Evolutionary conservation across 371 early-diverging fungal genomes (phyloP).

Genomic region (Choanephora cucurbitarum): DNA sequence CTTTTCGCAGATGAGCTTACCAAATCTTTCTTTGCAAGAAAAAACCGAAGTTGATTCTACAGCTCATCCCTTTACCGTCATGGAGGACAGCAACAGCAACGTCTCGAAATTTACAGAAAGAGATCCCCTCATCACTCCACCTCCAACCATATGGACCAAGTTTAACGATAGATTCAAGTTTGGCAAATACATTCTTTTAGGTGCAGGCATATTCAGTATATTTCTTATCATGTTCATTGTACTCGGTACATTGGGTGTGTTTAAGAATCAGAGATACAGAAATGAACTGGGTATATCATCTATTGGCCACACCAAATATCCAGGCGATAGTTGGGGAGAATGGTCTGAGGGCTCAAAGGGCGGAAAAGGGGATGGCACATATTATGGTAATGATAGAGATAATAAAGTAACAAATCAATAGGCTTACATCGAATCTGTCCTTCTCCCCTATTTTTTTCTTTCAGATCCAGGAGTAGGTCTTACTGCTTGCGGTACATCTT

Average conservation of each 20-base stretch:
- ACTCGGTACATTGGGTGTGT: slow-evolving; percentile 37
- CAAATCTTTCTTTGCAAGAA: neutral
- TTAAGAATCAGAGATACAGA: slow-evolving; percentile 35
- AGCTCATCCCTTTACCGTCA: slow-evolving; percentile 17
- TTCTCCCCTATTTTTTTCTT: neutral
- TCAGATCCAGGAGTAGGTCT: slow-evolving; percentile 49
- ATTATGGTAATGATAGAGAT: slow-evolving; percentile 33
- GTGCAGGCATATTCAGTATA: slow-evolving; percentile 24
- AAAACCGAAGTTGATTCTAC: neutral
- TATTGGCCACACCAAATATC: slow-evolving; percentile 37
- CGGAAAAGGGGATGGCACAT: slow-evolving; percentile 51
- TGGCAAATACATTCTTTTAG: slow-evolving; percentile 33
- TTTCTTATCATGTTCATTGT: slow-evolving; percentile 39
- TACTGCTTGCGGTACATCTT: slow-evolving; percentile 41
- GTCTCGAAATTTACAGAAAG: slow-evolving; percentile 18
- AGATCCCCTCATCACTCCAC: slow-evolving; percentile 24
- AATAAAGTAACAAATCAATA: neutral
- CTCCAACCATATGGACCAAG: slow-evolving; percentile 42
- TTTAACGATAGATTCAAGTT: slow-evolving; percentile 32
- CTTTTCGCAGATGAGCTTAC: neutral
- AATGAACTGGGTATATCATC: slow-evolving; percentile 28
- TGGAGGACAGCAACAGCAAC: slow-evolving; percentile 17
- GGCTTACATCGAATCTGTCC: too few relatives aligned
- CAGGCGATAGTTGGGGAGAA: slow-evolving; percentile 44
- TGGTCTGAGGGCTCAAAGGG: slow-evolving; percentile 27